Conservation (phyloP, 23 red algal genomes). For the Gracilaria caudata region DNA sequence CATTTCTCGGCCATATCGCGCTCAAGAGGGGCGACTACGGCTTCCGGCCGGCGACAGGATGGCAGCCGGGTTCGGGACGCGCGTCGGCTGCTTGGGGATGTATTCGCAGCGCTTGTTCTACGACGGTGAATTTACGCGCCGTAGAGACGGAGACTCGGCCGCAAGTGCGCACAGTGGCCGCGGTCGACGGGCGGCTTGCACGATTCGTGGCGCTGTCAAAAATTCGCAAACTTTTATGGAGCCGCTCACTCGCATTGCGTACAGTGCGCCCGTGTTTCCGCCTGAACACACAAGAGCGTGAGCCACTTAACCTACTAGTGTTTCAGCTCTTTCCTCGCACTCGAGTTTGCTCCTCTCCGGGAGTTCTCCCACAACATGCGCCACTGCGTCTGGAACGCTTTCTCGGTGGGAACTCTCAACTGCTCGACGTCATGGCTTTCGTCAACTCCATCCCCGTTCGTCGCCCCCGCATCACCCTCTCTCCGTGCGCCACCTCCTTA, state of each 20-base stretch:
- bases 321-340: not conserved
- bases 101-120: not conserved
- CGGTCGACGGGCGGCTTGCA: constrained; percentile 27
- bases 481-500: not conserved
- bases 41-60: constrained; percentile 3
- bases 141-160: not conserved
- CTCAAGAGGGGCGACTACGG: not conserved
- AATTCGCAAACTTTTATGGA: constrained; percentile 24
- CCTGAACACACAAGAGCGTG: not conserved
- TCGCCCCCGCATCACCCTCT: not conserved
- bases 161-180: not conserved
- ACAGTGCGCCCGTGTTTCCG: not conserved
- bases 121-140: not conserved
- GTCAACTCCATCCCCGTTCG: not conserved
- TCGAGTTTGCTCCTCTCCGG: no score
- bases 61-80: constrained; percentile 16
- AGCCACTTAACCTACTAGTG: no score
- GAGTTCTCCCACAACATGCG: no score
- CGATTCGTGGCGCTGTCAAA: constrained; percentile 3
- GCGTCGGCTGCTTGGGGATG: not conserved
- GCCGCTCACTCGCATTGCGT: not conserved
- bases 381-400: no score
- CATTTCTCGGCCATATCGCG: constrained; percentile 62
- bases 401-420: no score
- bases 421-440: constrained; percentile 20